A percentile compares a stretch with the other conserved stretches of the same genome.
phyloP scores from a whole-genome alignment of 805 yeast genomes.

The Teunomyces panamensis region DNA sequence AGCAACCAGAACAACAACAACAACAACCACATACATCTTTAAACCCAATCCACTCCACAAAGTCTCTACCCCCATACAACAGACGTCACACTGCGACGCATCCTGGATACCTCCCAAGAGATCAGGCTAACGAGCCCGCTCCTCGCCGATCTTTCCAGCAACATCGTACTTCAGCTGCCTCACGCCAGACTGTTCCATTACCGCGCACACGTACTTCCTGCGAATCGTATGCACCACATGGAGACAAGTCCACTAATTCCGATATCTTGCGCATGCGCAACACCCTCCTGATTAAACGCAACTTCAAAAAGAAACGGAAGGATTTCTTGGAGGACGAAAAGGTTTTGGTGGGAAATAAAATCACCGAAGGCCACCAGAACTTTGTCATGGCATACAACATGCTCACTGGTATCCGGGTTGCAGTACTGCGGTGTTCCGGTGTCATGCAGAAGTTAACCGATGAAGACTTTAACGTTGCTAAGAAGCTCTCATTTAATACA shows the following conservation, averaged over 20 bases:
- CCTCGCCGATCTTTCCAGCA: not conserved
- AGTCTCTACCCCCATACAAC: not conserved
- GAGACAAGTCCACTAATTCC: constrained; percentile 19
- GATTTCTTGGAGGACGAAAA: constrained; percentile 48
- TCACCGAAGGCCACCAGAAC: constrained; percentile 90
- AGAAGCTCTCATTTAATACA: constrained; percentile 82
- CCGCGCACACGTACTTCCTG: not conserved
- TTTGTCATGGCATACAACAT: constrained; percentile 93
- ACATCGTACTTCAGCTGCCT: not conserved
- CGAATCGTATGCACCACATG: constrained; percentile 14
- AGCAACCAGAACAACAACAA: not conserved
- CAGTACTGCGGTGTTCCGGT: constrained; percentile 90
- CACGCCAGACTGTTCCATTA: not conserved
- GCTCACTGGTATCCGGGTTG: constrained; percentile 95
- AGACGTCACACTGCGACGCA: constrained; percentile 10
- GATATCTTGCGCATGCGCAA: constrained; percentile 53
- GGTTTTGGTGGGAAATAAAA: constrained; percentile 75
- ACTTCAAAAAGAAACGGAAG: constrained; percentile 38
- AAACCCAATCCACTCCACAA: too few relatives aligned
- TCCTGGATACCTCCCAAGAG: not conserved
- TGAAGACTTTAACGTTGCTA: constrained; percentile 66
- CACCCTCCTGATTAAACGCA: constrained; percentile 44
- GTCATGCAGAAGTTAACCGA: constrained; percentile 69
- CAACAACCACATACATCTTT: not conserved
- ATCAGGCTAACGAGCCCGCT: not conserved